Conservation (phyloP, 306 rosid species). For the Hippophae tibetana region DNA sequence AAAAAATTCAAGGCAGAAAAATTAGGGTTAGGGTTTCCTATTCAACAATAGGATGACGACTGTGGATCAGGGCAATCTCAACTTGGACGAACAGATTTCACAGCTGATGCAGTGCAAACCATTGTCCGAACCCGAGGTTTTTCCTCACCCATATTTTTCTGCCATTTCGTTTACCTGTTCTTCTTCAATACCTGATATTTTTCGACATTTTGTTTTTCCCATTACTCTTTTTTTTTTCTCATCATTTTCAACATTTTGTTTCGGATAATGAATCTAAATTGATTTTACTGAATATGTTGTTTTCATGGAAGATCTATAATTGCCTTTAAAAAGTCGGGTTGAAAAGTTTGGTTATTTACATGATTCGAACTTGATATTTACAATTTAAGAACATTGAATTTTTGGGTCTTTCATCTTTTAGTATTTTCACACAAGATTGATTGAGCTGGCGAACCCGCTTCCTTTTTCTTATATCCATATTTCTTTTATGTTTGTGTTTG, state of each 20-base stretch:
- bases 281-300: too few species aligned
- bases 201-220: constrained; percentile 14
- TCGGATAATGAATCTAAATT: too few species aligned
- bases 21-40: background rate
- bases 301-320: too few species aligned
- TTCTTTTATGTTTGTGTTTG: background rate
- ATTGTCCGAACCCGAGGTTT: constrained; percentile 80
- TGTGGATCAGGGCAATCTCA: constrained; percentile 31
- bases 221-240: too few species aligned
- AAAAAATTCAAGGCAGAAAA: background rate
- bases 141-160: background rate
- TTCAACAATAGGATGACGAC: constrained; percentile 33
- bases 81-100: constrained; percentile 78
- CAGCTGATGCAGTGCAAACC: constrained; percentile 97
- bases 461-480: background rate
- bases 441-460: background rate
- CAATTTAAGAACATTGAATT: too few species aligned
- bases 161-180: background rate
- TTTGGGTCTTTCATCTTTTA: background rate
- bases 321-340: too few species aligned
- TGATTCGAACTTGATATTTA: too few species aligned
- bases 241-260: too few species aligned
- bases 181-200: background rate
- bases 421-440: background rate
- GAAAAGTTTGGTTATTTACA: too few species aligned